These are phyloP conservation scores for Strombidium stylifer DNA, from an alignment of 73 alveolate genomes.

Conservation along the genomic window DNA sequence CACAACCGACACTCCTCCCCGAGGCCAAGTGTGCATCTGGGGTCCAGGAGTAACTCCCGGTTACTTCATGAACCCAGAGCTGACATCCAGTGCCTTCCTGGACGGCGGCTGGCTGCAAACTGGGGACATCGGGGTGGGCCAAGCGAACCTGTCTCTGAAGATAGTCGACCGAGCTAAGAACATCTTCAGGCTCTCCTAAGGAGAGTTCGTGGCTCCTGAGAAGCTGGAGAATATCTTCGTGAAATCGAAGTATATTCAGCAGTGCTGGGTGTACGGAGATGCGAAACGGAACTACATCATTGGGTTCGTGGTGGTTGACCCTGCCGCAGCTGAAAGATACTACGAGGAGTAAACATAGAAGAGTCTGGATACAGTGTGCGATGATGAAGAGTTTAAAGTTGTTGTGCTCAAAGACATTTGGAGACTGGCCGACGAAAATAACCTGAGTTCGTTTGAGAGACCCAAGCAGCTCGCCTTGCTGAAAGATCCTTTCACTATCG, in stretches of 20 bases:
- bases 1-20: constrained; percentile 58
- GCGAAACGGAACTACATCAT: constrained; percentile 56
- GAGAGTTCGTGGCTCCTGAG: constrained; percentile 89
- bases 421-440: not conserved
- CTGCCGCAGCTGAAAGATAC: constrained; percentile 22
- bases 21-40: constrained; percentile 62
- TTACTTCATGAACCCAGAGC: constrained; percentile 72
- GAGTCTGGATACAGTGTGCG: no score
- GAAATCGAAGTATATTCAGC: constrained; percentile 54
- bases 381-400: not conserved
- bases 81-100: constrained; percentile 67
- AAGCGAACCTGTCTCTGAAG: constrained; percentile 51
- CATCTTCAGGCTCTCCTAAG: constrained; percentile 78
- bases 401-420: not conserved
- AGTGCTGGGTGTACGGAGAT: constrained; percentile 73
- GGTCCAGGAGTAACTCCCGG: constrained; percentile 61
- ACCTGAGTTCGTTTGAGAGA: constrained; percentile 76
- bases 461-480: constrained; percentile 75
- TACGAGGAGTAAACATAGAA: not conserved
- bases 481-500: constrained; percentile 59
- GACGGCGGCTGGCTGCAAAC: constrained; percentile 86
- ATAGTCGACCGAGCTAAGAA: constrained; percentile 59
- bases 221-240: constrained; percentile 66
- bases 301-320: constrained; percentile 57
- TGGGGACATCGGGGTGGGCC: constrained; percentile 74